Conservation (phyloP, 352 stramenopile genomes). For the Pythium rhizo-oryzae region DNA sequence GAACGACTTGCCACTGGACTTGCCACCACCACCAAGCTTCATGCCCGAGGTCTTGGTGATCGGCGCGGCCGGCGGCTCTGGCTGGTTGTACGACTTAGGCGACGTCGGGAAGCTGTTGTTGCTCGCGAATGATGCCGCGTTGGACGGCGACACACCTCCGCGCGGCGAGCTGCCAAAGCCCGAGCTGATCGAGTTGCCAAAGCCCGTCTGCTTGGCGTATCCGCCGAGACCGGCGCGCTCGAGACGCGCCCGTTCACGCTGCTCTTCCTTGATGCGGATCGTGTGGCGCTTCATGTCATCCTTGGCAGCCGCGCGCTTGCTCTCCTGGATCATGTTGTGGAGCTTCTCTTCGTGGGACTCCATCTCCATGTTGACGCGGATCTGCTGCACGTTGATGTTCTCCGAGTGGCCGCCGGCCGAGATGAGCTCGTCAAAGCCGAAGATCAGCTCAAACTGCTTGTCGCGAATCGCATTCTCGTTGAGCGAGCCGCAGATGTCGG, state of each 20-base stretch:
- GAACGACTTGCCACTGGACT: constrained; percentile 76
- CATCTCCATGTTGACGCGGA: constrained; percentile 99
- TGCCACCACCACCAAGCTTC: constrained; percentile 41
- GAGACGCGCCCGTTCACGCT: constrained; percentile 79
- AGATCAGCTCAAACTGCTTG: constrained; percentile 99
- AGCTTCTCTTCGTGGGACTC: constrained; percentile 99
- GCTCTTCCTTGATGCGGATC: constrained; percentile 86
- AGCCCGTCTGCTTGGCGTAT: constrained; percentile 63
- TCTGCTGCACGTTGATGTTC: constrained; percentile 92
- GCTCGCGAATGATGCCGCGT: constrained; percentile 32
- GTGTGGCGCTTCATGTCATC: constrained; percentile 91
- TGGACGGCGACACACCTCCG: constrained; percentile 38
- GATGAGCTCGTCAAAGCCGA: constrained; percentile 99
- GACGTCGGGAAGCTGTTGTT: constrained; percentile 50
- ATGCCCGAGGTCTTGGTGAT: constrained; percentile 55
- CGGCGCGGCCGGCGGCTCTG: constrained; percentile 42
- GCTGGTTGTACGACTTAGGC: constrained; percentile 65
- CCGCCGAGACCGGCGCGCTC: constrained; percentile 74
- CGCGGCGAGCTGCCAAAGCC: constrained; percentile 72
- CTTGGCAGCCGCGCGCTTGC: constrained; percentile 91
- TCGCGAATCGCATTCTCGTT: constrained; percentile 95
- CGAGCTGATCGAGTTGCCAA: constrained; percentile 66
- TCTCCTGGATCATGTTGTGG: constrained; percentile 97
- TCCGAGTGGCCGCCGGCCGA: constrained; percentile 98
- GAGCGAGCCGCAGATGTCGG: constrained; percentile 93